Base-by-base conservation (phyloP, 768 basidiomycete genomes). In the Kwoniella sp. region DNA sequence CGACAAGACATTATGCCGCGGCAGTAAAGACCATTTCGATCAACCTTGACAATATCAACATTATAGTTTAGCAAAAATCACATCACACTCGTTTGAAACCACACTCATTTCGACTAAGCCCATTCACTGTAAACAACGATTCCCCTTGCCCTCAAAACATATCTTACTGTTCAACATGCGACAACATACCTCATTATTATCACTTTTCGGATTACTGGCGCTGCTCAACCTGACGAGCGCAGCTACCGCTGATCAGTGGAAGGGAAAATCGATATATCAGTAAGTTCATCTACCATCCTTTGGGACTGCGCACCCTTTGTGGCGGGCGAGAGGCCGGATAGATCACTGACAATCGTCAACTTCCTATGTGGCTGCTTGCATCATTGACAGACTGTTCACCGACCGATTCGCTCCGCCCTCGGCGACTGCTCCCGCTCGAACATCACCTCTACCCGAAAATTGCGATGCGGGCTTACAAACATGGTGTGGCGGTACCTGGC, bases 401-500 rank as follows among this genome's bases (percentile, higher is more conserved):
- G 90, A 92, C 78, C 87, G 91, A 47, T 93, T 86, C 76, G 89
- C 90, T 20, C 84, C 90, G 12, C 86, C 87, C 9, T 73, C 82
- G 0, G 85, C 85, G n/a, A 79, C 81, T 34, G 84, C 76, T 17
- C 79, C 79, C 30, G 79, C 79, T 1, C 60, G 78, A 9, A 81
- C 78, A 37, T 81, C 63, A 74, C 83, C 55, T 22, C 51, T 79
- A 23, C 74, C 79, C 1, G 48, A 54, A 55, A 66, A 55, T 17
- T 91, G 90, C 75, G 83, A 89, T 71, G 84, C 86, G 4, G 82
- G 78, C 28, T 75, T 83, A 23, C 88, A 87, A 74, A 88, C 88
- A 70, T 91, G 86, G 85, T 93, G 91, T 66, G 91, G 91, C 20
- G 90, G 91, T 3, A 91, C 87, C 26, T 93, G 90, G 90, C 57